Conservation (phyloP, 1,284 basidiomycete species). For the Ganoderma resinaceum region DNA sequence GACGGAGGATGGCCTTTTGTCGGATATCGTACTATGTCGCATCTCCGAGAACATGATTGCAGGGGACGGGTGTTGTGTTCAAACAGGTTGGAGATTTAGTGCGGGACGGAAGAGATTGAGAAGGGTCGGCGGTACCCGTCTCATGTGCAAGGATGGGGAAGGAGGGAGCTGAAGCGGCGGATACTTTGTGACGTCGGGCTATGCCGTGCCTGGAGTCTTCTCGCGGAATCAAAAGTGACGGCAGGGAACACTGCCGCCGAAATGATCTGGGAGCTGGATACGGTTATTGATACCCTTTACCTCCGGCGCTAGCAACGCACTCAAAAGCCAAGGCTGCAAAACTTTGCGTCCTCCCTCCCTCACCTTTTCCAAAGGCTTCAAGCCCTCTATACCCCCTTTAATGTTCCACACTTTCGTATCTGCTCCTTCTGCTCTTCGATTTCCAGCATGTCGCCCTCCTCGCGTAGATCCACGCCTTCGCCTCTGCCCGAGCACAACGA, state of each 20-base stretch:
- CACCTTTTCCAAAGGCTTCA: slow-evolving; percentile 23
- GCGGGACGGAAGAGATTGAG: background rate
- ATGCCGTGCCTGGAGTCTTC: slow-evolving; percentile 2
- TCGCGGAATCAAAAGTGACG: slow-evolving; percentile 10
- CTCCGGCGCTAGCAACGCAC: background rate
- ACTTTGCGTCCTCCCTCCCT: slow-evolving; percentile 14
- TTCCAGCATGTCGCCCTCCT: slow-evolving; percentile 1
- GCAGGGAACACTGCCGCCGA: background rate
- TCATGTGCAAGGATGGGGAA: background rate
- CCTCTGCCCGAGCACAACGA: slow-evolving; percentile 40
- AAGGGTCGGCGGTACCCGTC: background rate
- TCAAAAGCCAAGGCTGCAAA: slow-evolving; percentile 12
- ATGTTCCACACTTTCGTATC: slow-evolving; percentile 15
- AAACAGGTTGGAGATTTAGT: slow-evolving; percentile 3
- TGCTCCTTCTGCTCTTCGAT: slow-evolving; percentile 3
- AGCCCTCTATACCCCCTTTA: slow-evolving; percentile 25
- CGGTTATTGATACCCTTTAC: background rate
- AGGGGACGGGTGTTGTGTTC: background rate
- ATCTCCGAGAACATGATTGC: background rate
- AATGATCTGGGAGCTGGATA: background rate
- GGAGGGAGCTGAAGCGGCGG: slow-evolving; percentile 2
- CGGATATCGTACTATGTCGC: slow-evolving; percentile 3
- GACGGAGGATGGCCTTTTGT: background rate
- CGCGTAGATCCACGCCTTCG: slow-evolving; percentile 12
- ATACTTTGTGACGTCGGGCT: slow-evolving; percentile 8